phyloP scores from a whole-genome alignment of 441 rosid species.

The Kokia cookei region DNA sequence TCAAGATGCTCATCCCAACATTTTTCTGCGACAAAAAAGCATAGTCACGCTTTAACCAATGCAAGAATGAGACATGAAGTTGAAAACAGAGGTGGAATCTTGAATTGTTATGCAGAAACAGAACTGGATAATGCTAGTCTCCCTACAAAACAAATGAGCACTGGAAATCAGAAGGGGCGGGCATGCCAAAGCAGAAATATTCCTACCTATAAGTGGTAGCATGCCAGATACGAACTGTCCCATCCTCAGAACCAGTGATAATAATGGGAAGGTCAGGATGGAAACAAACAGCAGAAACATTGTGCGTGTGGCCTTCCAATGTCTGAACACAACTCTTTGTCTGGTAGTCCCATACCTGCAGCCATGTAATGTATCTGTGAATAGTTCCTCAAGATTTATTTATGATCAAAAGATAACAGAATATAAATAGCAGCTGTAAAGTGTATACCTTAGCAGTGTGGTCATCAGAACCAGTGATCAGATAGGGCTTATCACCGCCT shows the following conservation, averaged over 20 bases:
- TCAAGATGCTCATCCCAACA: not conserved
- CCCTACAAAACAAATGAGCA: not conserved
- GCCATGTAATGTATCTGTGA: slow-evolving; percentile 13
- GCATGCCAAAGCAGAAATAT: not conserved
- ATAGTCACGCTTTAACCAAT: not conserved
- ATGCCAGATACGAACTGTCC: slow-evolving; percentile 70
- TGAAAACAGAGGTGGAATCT: not conserved
- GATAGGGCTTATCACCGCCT: slow-evolving; percentile 86
- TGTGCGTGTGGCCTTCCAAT: slow-evolving; percentile 69
- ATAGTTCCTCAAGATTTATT: slow-evolving; percentile 7
- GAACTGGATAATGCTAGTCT: not conserved
- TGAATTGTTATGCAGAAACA: not conserved
- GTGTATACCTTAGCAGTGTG: slow-evolving; percentile 85
- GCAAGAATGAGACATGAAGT: not conserved
- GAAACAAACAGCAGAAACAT: slow-evolving; percentile 61
- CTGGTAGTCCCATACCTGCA: slow-evolving; percentile 66
- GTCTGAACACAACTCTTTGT: slow-evolving; percentile 64
- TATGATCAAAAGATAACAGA: slow-evolving; percentile 4
- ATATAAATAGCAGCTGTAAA: slow-evolving; percentile 17
- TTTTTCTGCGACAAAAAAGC: not conserved
- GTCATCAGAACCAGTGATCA: slow-evolving; percentile 93
- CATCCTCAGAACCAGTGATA: slow-evolving; percentile 80
- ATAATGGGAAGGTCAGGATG: slow-evolving; percentile 78
- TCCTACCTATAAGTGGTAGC: slow-evolving; percentile 51
- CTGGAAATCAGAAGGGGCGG: not conserved